These are phyloP conservation scores for Hemerocallis citrina DNA, from an alignment of 106 monocot species.

Conservation along the genomic window DNA sequence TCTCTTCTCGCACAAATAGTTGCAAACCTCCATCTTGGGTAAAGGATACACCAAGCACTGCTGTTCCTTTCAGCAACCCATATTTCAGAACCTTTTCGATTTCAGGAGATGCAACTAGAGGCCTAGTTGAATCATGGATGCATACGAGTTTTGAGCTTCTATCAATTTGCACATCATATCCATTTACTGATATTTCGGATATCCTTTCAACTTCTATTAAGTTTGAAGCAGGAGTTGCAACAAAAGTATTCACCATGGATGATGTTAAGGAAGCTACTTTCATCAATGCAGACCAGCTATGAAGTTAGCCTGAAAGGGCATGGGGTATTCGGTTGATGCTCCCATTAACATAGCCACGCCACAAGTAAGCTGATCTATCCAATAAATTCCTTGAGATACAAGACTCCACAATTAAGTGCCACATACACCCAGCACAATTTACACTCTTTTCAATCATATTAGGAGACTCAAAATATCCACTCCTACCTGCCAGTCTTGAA, in stretches of 20 bases:
- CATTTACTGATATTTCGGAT: conserved; percentile 66
- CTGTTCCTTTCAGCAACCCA: no score
- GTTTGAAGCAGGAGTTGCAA: conserved; percentile 78
- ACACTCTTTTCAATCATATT: conserved; percentile 46
- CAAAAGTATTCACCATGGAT: conserved; percentile 56
- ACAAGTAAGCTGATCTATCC: conserved; percentile 86
- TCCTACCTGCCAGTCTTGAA: conserved; percentile 57
- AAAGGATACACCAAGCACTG: conserved; percentile 85
- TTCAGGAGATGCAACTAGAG: conserved; percentile 53
- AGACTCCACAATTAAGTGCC: conserved; percentile 95
- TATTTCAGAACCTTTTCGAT: conserved; percentile 70
- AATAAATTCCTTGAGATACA: conserved; percentile 87
- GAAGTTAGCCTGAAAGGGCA: conserved; percentile 45
- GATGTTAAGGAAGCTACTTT: conserved; percentile 66
- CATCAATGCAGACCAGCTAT: conserved; percentile 78
- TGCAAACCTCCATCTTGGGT: conserved; percentile 93
- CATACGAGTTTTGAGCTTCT: conserved; percentile 74
- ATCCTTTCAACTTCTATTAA: conserved; percentile 91
- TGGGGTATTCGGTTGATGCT: conserved; percentile 57
- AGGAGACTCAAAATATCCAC: conserved; percentile 45
- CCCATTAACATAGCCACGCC: conserved; percentile 78
- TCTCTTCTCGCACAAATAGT: conserved; percentile 81
- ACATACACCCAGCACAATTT: conserved; percentile 77
- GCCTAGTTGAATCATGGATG: conserved; percentile 93
- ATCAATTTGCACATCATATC: conserved; percentile 82